A percentile compares a stretch with the other conserved stretches of the same genome.
phyloP scores from a whole-genome alignment of 768 basidiomycete species.

The Infundibulicybe gibba region DNA sequence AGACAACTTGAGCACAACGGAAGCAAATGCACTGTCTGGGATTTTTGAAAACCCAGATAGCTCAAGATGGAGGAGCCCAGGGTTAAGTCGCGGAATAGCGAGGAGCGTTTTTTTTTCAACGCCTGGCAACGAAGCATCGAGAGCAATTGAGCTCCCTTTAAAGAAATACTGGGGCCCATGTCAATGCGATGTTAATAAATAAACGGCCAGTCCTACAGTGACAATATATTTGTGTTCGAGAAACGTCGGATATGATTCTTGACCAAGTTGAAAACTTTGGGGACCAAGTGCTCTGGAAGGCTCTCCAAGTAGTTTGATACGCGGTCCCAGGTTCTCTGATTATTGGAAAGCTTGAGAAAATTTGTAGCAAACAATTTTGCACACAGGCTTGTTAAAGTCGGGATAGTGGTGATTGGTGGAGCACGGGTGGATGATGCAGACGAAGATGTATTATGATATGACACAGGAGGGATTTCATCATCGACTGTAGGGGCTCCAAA shows the following conservation, averaged over 20 bases:
- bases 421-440: constrained; percentile 45
- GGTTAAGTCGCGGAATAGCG: constrained; percentile 34
- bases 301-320: constrained; percentile 34
- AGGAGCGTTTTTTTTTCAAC: constrained; percentile 47
- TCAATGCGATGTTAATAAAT: not conserved
- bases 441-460: constrained; percentile 40
- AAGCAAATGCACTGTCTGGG: constrained; percentile 47
- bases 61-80: constrained; percentile 41
- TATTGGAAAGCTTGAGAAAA: constrained; percentile 33
- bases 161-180: constrained; percentile 46
- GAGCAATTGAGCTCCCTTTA: constrained; percentile 44
- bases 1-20: constrained; percentile 40
- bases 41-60: constrained; percentile 51
- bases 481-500: constrained; percentile 45
- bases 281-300: constrained; percentile 50
- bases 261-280: constrained; percentile 49
- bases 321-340: constrained; percentile 34
- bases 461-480: constrained; percentile 29
- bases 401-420: constrained; percentile 29
- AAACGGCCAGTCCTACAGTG: constrained; percentile 32
- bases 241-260: constrained; percentile 43
- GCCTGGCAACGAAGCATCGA: constrained; percentile 48
- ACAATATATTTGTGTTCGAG: constrained; percentile 53
- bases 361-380: constrained; percentile 47
- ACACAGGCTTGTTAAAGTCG: constrained; percentile 46